Conservation (phyloP, 352 stramenopile genomes). For the Pythium sukuiense region DNA sequence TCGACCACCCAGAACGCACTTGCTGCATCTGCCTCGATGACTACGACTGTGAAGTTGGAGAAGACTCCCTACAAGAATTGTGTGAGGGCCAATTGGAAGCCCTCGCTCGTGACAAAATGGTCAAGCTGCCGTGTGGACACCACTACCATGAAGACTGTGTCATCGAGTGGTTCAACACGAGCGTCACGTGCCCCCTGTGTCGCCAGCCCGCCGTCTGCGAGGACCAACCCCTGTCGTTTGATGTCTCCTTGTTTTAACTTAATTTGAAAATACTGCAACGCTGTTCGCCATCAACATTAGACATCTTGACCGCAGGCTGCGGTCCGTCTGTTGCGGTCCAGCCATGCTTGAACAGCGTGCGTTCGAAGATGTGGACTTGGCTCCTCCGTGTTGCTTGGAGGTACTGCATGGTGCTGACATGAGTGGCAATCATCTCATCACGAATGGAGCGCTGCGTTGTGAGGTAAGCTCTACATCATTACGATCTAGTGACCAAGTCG, state of each 20-base stretch:
- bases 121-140: constrained; percentile 64
- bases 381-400: too few species aligned
- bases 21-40: constrained; percentile 28
- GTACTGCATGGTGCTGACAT: too few species aligned
- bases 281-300: too few species aligned
- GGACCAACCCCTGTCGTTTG: neutral
- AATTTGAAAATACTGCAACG: neutral
- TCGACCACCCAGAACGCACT: constrained; percentile 23
- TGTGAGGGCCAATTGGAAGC: constrained; percentile 21
- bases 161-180: constrained; percentile 75
- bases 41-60: constrained; percentile 37
- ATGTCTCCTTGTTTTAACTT: neutral
- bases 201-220: constrained; percentile 27
- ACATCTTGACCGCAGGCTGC: too few species aligned
- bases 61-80: constrained; percentile 2
- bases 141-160: constrained; percentile 81
- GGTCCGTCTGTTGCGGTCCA: too few species aligned
- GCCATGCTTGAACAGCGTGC: too few species aligned
- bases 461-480: neutral
- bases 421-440: neutral
- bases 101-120: constrained; percentile 40
- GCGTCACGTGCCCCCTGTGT: constrained; percentile 68
- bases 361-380: too few species aligned
- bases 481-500: neutral
- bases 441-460: neutral